Evolutionary conservation across 768 basidiomycete species (phyloP).

Genomic region (Mycena sanguinolenta): DNA sequence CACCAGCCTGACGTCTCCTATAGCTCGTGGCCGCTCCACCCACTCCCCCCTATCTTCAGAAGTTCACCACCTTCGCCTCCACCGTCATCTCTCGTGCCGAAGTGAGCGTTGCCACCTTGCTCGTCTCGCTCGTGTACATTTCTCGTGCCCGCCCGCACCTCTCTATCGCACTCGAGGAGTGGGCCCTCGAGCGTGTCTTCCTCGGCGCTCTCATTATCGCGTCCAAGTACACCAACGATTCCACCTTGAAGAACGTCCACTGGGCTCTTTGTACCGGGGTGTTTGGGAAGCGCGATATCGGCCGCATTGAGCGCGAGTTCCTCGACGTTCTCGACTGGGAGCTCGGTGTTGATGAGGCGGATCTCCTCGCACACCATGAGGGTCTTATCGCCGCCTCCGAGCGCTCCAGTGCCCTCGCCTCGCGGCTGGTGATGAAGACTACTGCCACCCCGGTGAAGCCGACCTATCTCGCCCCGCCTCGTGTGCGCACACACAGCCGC

Average conservation of each 20-base stretch:
- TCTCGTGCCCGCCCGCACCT: conserved; percentile 83
- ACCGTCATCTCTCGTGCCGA: conserved; percentile 82
- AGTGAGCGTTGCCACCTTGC: conserved; percentile 75
- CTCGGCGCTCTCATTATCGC: conserved; percentile 91
- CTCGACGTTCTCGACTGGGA: conserved; percentile 85
- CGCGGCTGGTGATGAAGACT: not conserved
- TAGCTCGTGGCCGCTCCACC: conserved; percentile 58
- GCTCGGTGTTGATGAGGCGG: conserved; percentile 72
- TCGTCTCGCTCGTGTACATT: conserved; percentile 83
- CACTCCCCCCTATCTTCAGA: conserved; percentile 64
- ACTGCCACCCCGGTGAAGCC: not conserved
- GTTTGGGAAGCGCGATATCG: conserved; percentile 85
- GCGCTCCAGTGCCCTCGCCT: not conserved
- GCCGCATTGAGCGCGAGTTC: conserved; percentile 86
- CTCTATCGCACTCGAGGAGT: conserved; percentile 84
- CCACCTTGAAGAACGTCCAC: conserved; percentile 90
- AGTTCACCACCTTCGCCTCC: conserved; percentile 75
- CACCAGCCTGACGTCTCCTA: conserved; percentile 52
- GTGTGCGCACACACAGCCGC: conserved; percentile 6
- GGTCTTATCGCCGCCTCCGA: conserved; percentile 33
- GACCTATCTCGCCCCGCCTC: not conserved
- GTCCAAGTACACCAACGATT: conserved; percentile 92
- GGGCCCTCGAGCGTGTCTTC: conserved; percentile 93
- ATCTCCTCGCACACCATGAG: conserved; percentile 68
- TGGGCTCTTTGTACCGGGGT: conserved; percentile 90